Conservation (phyloP, 345 rosid species). For the Zanthoxylum bungeanum region DNA sequence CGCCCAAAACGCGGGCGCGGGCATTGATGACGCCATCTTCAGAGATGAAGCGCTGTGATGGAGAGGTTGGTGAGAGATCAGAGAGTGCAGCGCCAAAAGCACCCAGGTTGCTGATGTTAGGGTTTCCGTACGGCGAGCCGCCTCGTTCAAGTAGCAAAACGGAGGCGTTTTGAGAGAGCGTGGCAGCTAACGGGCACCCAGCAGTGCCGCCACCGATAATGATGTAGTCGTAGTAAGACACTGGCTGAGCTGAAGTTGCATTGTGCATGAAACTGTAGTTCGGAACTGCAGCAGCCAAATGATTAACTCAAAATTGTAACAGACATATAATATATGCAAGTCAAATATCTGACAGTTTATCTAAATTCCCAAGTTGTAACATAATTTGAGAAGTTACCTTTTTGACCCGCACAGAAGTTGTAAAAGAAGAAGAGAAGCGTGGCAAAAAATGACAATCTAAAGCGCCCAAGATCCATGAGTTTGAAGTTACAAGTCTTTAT, state of each 20-base stretch:
- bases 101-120: constrained; percentile 44
- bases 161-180: constrained; percentile 50
- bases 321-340: too few species aligned
- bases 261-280: constrained; percentile 41
- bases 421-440: constrained; percentile 28
- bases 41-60: constrained; percentile 64
- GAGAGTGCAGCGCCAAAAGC: constrained; percentile 50
- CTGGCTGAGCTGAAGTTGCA: constrained; percentile 34
- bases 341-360: too few species aligned
- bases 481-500: neutral
- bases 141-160: constrained; percentile 79
- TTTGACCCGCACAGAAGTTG: constrained; percentile 27
- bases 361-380: too few species aligned
- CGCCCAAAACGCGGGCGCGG: constrained; percentile 70
- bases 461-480: constrained; percentile 21
- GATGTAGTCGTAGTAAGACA: constrained; percentile 51
- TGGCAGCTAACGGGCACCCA: constrained; percentile 80
- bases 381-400: too few species aligned
- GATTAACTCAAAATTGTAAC: too few species aligned
- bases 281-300: constrained; percentile 41
- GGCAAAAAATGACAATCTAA: neutral
- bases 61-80: constrained; percentile 48
- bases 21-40: constrained; percentile 73
- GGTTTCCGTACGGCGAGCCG: constrained; percentile 60
- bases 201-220: constrained; percentile 81